Conservation (phyloP, 768 basidiomycete species). For the Auricularia sp. region DNA sequence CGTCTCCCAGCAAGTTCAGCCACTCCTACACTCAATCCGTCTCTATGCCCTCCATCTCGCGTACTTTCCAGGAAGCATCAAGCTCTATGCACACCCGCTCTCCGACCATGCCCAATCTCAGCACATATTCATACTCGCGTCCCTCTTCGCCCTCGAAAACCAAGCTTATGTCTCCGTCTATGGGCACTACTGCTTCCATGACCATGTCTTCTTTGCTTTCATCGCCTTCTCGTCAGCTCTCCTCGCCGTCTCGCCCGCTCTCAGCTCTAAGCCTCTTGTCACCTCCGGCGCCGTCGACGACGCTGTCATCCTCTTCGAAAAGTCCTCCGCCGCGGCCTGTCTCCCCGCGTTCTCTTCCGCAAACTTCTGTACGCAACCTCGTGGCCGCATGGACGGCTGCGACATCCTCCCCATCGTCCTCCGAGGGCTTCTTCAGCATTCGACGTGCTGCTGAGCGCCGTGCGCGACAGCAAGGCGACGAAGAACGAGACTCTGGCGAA, state of each 20-base stretch:
- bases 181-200: slow-evolving; percentile 12
- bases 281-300: slow-evolving; percentile 3
- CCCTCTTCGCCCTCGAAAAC: slow-evolving; percentile 42
- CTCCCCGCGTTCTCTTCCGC: slow-evolving; percentile 4
- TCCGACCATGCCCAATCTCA: slow-evolving; percentile 1
- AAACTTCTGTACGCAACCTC: slow-evolving; percentile 62
- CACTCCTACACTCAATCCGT: slow-evolving; percentile 30
- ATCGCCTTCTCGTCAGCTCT: slow-evolving; percentile 28
- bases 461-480: slow-evolving; percentile 15
- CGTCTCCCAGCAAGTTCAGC: slow-evolving; percentile 19
- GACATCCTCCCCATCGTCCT: slow-evolving; percentile 24
- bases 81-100: slow-evolving; percentile 7
- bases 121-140: slow-evolving; percentile 26
- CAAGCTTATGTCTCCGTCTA: slow-evolving; percentile 22
- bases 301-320: slow-evolving; percentile 3
- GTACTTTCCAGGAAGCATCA: slow-evolving; percentile 27
- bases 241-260: slow-evolving; percentile 2
- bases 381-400: slow-evolving; percentile 57
- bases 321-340: slow-evolving; percentile 1
- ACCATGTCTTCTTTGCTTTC: slow-evolving; percentile 38
- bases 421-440: slow-evolving; percentile 44
- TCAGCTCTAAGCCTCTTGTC: slow-evolving; percentile 4
- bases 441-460: slow-evolving; percentile 30
- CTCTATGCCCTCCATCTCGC: slow-evolving; percentile 32
- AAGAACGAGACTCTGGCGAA: slow-evolving; percentile 6